These are phyloP conservation scores for Lactarius psammicola DNA, from an alignment of 768 basidiomycete species.

Conservation along the genomic window DNA sequence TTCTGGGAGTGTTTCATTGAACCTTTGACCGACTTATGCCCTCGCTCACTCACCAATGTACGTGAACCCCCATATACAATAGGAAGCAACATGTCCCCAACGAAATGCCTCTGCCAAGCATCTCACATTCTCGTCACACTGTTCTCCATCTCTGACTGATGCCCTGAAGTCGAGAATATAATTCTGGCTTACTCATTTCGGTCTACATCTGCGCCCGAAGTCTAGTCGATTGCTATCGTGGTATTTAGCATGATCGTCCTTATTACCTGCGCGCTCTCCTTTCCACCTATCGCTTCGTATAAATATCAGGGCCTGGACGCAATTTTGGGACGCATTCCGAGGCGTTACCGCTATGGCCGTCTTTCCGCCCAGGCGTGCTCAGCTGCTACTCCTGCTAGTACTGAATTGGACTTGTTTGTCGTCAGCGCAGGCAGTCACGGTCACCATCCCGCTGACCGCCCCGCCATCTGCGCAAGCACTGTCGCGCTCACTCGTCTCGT, in stretches of 20 bases:
- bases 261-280: not conserved
- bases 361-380: not conserved
- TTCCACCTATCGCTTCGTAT: not conserved
- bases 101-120: not conserved
- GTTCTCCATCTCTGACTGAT: not conserved
- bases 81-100: not conserved
- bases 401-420: not conserved
- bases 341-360: not conserved
- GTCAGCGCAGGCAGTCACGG: constrained; percentile 10
- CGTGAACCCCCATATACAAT: not conserved
- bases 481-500: constrained; percentile 44
- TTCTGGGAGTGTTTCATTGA: not conserved
- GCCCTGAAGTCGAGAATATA: not conserved
- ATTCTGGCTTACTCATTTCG: not conserved
- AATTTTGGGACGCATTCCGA: not conserved
- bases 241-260: not conserved
- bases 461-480: constrained; percentile 6
- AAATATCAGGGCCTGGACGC: not conserved
- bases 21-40: not conserved
- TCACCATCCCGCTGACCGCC: constrained; percentile 16
- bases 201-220: not conserved
- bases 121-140: not conserved
- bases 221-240: not conserved
- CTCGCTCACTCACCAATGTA: not conserved
- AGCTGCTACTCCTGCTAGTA: constrained; percentile 1